Conservation (phyloP, 768 basidiomycete species). For the Leccinum boreale region DNA sequence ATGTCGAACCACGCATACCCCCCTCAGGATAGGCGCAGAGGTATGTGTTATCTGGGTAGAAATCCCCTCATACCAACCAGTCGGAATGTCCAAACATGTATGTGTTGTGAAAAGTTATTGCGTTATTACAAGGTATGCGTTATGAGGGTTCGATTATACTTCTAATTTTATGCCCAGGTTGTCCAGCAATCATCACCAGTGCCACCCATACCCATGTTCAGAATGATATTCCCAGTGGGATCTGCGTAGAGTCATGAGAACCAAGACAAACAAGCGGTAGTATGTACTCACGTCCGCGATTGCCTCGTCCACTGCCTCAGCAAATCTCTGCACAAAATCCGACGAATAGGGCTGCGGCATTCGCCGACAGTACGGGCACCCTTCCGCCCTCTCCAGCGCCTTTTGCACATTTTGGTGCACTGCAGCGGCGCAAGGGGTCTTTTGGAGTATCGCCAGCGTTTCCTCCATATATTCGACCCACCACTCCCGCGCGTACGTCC, state of each 20-base stretch:
- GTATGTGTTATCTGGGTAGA: neutral
- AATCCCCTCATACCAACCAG: neutral
- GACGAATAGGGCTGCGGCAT: conserved; percentile 16
- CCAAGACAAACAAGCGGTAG: neutral
- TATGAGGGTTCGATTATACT: neutral
- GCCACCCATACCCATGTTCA: neutral
- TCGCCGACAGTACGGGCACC: conserved; percentile 20
- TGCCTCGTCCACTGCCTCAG: conserved; percentile 17
- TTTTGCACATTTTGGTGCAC: conserved; percentile 14
- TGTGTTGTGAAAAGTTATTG: neutral
- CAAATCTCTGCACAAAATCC: conserved; percentile 25
- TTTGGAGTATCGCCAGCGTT: conserved; percentile 16
- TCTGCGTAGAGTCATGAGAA: conserved; percentile 5
- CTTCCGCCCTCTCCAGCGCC: conserved; percentile 16
- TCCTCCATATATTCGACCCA: conserved; percentile 32
- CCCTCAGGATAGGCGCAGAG: neutral
- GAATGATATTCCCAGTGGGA: conserved; percentile 21
- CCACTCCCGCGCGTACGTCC: conserved; percentile 29
- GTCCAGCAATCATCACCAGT: neutral
- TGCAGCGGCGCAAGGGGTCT: conserved; percentile 22
- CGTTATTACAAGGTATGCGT: neutral
- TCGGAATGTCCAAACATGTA: neutral
- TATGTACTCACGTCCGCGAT: conserved; percentile 18
- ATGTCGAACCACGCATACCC: neutral
- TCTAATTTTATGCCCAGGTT: neutral